Evolutionary conservation across 2,329 filamentous ascomycete genomes (phyloP), one percentile per base, ranked within the genome.

Genomic region (Venturia nashicola): DNA sequence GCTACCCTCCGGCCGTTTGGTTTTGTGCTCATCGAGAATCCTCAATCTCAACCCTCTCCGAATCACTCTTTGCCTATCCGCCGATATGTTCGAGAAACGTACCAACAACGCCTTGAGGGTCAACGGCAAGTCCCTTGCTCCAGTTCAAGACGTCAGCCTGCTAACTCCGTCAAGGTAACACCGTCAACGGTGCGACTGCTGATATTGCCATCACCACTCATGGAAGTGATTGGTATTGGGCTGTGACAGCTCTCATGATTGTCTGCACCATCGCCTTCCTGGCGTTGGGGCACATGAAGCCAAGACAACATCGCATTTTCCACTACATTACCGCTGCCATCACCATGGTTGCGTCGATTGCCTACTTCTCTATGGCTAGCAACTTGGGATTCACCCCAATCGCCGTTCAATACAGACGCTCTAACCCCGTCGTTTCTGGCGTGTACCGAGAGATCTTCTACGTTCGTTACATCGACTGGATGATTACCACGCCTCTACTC

Each of bases 291-390:
- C 75, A 80, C 64, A 78, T 73, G n/a, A 84, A 83, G 70, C 80
- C 80, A 5, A 79, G 82, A 57, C 72, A 75, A 16, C 77, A 85
- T 61, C 82, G 84, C 27, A 71, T 86, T 59, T 87, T 87, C 74
- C 83, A 87, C 74, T 86, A 86, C 76, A 82, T 87, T 69, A 85
- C 83, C 1, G 81, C 83, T 1, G 74, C 74, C 12, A 81, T 86
- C 65, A 82, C 82, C 39, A 78, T 84, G 65, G 80, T 85, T 8
- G 82, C 84, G 2, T 76, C 80, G 46, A 83, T 88, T 67, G 79
- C 84, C 16, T 87, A 88, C 75, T 88, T 85, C 74, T 78, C 81
- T 67, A 86, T 88, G 84, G 85, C 79, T n/a, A 82, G 83, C 11
- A 84, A 86, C 69, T 76, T 88, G 1, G 86, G 86, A 42, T 86